Evolutionary conservation across 2,329 filamentous ascomycete genomes (phyloP).

Genomic region (Sarocladiaceae sp.): DNA sequence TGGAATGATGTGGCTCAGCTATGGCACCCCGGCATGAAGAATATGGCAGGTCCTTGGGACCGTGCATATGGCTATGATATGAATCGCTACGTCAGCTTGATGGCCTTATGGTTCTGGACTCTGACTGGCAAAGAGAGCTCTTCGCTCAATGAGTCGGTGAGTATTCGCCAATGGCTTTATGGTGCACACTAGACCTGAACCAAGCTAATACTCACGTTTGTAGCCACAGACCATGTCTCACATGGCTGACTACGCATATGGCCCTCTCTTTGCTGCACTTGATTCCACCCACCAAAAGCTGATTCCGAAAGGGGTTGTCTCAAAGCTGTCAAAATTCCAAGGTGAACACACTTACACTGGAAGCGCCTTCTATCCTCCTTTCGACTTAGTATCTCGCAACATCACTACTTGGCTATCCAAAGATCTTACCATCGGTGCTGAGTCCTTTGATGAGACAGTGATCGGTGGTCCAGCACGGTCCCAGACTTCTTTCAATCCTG

Average conservation of each 20-base stretch:
- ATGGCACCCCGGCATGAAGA: slow-evolving; percentile 53
- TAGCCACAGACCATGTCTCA: slow-evolving; percentile 51
- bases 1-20: slow-evolving; percentile 47
- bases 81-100: slow-evolving; percentile 53
- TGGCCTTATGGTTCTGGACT: slow-evolving; percentile 54
- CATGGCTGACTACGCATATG: slow-evolving; percentile 51
- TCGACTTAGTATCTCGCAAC: slow-evolving; percentile 49
- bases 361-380: slow-evolving; percentile 51
- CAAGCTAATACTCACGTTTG: background rate
- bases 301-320: slow-evolving; percentile 33
- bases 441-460: slow-evolving; percentile 45
- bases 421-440: slow-evolving; percentile 53
- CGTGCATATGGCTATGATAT: slow-evolving; percentile 58
- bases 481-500: slow-evolving; percentile 49
- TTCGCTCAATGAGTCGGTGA: slow-evolving; percentile 20
- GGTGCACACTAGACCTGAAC: no score
- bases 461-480: slow-evolving; percentile 49
- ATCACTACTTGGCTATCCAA: slow-evolving; percentile 52
- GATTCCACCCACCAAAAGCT: slow-evolving; percentile 42
- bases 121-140: slow-evolving; percentile 42
- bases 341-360: slow-evolving; percentile 47
- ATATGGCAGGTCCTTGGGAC: slow-evolving; percentile 60
- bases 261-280: slow-evolving; percentile 49
- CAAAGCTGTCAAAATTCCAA: slow-evolving; percentile 37
- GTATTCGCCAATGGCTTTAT: no score